phyloP scores from a whole-genome alignment of 73 alveolate genomes.

The Tetrahymena elliotti region DNA sequence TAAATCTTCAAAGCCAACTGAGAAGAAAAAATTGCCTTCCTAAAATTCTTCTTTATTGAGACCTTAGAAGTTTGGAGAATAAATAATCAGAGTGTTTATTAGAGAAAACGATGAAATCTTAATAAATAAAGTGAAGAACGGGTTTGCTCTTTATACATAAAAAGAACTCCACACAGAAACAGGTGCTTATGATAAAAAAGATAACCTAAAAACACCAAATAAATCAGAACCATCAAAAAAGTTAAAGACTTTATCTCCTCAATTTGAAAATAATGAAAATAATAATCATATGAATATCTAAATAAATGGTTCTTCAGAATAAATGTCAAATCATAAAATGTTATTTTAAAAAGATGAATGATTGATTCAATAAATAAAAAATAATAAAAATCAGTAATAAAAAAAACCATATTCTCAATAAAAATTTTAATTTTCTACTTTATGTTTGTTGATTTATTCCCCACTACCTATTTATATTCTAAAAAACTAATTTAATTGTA shows the following conservation, averaged over 20 bases:
- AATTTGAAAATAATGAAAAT: neutral
- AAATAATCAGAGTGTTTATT: neutral
- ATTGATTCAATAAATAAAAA: neutral
- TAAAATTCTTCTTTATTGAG: neutral
- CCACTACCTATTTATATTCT: no score
- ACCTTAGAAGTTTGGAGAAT: neutral
- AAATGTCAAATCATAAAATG: neutral
- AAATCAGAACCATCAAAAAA: neutral
- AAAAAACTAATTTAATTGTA: no score
- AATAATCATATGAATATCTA: neutral
- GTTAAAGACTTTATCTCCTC: neutral
- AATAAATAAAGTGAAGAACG: neutral
- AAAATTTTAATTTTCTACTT: no score
- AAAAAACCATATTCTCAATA: no score
- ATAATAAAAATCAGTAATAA: no score
- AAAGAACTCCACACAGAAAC: neutral
- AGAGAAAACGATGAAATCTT: neutral
- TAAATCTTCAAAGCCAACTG: neutral
- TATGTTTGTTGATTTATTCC: no score
- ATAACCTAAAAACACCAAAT: neutral
- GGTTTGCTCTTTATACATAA: neutral
- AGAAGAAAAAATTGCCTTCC: neutral
- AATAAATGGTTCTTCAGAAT: neutral
- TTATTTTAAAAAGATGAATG: neutral
- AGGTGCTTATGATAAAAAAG: neutral